Evolutionary conservation across 2,329 filamentous ascomycete species (phyloP).

Genomic region (Pseudopyricularia javanii): DNA sequence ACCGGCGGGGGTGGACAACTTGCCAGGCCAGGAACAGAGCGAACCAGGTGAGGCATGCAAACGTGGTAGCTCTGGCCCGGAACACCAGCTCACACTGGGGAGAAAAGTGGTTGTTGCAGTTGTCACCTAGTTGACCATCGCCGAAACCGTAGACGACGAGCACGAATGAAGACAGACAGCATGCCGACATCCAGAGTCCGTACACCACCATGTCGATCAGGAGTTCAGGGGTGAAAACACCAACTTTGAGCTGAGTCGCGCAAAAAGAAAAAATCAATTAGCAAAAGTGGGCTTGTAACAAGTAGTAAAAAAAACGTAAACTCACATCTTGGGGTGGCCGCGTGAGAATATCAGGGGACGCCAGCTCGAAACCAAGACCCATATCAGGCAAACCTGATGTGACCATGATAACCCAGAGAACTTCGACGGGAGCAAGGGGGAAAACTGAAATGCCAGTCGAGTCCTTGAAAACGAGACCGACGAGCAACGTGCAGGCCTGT

Average conservation of each 20-base stretch:
- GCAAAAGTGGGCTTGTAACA: not conserved
- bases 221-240: slow-evolving; percentile 47
- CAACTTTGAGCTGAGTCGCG: slow-evolving; percentile 21
- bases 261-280: not conserved
- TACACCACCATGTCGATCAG: slow-evolving; percentile 48
- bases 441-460: slow-evolving; percentile 45
- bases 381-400: slow-evolving; percentile 56
- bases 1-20: slow-evolving; percentile 49
- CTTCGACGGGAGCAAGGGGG: slow-evolving; percentile 53
- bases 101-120: slow-evolving; percentile 40
- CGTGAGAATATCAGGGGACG: slow-evolving; percentile 47
- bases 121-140: slow-evolving; percentile 29
- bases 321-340: slow-evolving; percentile 32
- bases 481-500: slow-evolving; percentile 48
- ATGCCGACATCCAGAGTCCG: slow-evolving; percentile 19
- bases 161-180: slow-evolving; percentile 4
- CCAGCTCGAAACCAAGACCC: slow-evolving; percentile 53
- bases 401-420: slow-evolving; percentile 62
- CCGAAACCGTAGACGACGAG: slow-evolving; percentile 24
- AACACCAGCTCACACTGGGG: slow-evolving; percentile 41
- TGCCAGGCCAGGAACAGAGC: slow-evolving; percentile 60
- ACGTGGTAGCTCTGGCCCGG: slow-evolving; percentile 53
- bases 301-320: not conserved
- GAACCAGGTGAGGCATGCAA: slow-evolving; percentile 55
- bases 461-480: slow-evolving; percentile 56